A percentile compares a stretch with the other conserved stretches of the same genome.
Evolutionary conservation across 768 basidiomycete genomes (phyloP).

Genomic region (Crepidotus variabilis): DNA sequence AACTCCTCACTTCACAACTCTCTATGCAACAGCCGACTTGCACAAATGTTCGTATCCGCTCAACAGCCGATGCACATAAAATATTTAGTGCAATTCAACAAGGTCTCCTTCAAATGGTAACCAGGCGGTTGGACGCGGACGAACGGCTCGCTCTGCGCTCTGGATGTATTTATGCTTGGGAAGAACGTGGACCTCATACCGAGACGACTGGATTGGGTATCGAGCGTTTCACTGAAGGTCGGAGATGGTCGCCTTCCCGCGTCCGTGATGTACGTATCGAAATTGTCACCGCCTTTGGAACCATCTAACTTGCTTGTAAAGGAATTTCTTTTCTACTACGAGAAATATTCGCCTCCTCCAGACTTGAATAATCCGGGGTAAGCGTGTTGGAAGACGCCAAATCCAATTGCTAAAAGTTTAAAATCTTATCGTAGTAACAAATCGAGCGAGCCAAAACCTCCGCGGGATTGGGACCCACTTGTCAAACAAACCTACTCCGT

Average conservation of each 20-base stretch:
- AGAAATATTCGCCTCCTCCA: constrained; percentile 54
- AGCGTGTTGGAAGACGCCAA: constrained; percentile 11
- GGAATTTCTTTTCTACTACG: constrained; percentile 87
- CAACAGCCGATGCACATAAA: constrained; percentile 74
- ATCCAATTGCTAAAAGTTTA: constrained; percentile 4
- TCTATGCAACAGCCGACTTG: constrained; percentile 72
- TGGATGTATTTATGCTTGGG: constrained; percentile 65
- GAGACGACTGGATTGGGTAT: constrained; percentile 79
- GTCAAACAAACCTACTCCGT: constrained; percentile 87
- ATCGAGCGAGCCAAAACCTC: constrained; percentile 43
- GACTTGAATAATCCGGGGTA: constrained; percentile 43
- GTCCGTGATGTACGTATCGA: constrained; percentile 66
- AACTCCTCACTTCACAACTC: constrained; percentile 15
- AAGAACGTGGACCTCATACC: constrained; percentile 68
- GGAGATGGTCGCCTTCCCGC: constrained; percentile 79
- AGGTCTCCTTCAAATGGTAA: constrained; percentile 66
- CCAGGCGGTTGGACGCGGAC: constrained; percentile 72
- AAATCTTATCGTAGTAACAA: constrained; percentile 16
- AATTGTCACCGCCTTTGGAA: constrained; percentile 5
- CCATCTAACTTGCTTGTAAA: constrained; percentile 22
- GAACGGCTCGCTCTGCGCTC: constrained; percentile 58
- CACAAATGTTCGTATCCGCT: constrained; percentile 69
- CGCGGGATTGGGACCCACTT: constrained; percentile 61
- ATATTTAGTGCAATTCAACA: constrained; percentile 72
- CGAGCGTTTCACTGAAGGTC: constrained; percentile 82